Evolutionary conservation across 176 grass and related monocot species (phyloP), one percentile per base, ranked within the genome.

Genomic region (Puccinellia tenuiflora): DNA sequence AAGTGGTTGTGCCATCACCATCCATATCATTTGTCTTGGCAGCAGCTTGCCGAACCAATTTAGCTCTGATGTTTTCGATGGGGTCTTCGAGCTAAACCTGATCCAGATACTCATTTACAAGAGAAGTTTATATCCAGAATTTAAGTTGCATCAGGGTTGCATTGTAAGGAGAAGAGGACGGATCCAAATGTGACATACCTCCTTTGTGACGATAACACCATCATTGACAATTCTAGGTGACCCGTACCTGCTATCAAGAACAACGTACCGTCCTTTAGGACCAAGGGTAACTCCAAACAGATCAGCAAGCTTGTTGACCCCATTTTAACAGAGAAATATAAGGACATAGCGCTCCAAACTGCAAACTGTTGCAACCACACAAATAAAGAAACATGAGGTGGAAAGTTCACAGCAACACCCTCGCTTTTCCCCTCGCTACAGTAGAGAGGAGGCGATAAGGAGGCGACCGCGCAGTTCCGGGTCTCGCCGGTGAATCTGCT

Each of bases 251-350:
- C 88, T 92, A 81, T 92, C 91, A 7, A 92, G 62, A 74, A 90
- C 91, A 33, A 90, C 91, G 80, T 88, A 88, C 3, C 85, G 33
- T 3, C 88, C 91, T 85, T 90, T 93, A 9, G 91, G 91, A 5
- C 91, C 88, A 42, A 93, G 85, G 10, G 91, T 93, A 86, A 93
- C 91, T 13, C 92, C 92, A 59, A 94, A 88, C 14, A 91, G 86
- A 69, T 91, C 83, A 7, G 92, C 92, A 46, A 94, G 88, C 88
- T 94, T 94, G 42, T 94, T 91, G 15, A 94, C 92, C 11, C 92
- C 92, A 84, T 43, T 81, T 85, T 94, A 75, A n/a, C 31, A 79
- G 0, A 15, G 3, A 56, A 54, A 78, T 22, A 2, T 12, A 7
- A 50, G 26, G 34, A 35, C 9, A 55, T 29, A 42, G 21, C 61